phyloP scores from a whole-genome alignment of 2,329 filamentous ascomycete genomes.

The Phialemonium atrogriseum region DNA sequence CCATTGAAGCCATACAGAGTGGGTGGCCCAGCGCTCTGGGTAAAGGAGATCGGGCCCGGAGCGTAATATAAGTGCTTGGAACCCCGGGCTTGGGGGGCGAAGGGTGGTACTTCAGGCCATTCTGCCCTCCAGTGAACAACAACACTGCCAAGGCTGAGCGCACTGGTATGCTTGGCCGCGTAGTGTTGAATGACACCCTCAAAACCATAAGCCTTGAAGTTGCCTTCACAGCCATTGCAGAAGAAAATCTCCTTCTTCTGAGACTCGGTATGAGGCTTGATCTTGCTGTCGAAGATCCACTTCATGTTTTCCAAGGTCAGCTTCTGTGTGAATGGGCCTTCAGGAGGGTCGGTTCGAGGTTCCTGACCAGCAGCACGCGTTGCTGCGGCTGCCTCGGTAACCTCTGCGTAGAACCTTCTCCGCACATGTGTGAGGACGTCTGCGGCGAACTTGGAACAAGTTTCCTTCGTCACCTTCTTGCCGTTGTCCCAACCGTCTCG shows the following conservation, averaged over 20 bases:
- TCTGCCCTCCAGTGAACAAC: constrained; percentile 74
- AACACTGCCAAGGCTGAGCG: constrained; percentile 61
- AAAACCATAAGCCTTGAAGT: constrained; percentile 62
- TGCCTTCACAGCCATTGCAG: constrained; percentile 60
- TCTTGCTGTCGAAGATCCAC: constrained; percentile 71
- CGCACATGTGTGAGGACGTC: constrained; percentile 63
- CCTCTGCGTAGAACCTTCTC: constrained; percentile 55
- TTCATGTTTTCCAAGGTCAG: constrained; percentile 80
- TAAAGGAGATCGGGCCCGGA: constrained; percentile 5
- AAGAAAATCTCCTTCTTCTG: constrained; percentile 66
- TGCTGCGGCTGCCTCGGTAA: constrained; percentile 43
- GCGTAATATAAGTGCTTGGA: constrained; percentile 15
- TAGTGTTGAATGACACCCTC: constrained; percentile 77
- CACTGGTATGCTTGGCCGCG: constrained; percentile 69
- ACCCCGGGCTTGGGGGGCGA: constrained; percentile 50
- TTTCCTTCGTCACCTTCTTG: constrained; percentile 53
- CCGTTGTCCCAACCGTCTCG: constrained; percentile 56
- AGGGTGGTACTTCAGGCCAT: constrained; percentile 71
- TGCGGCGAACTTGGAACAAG: constrained; percentile 59
- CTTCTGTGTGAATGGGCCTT: constrained; percentile 49
- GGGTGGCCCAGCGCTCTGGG: constrained; percentile 1
- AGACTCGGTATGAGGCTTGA: constrained; percentile 60
- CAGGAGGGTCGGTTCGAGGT: constrained; percentile 36
- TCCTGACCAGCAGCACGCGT: constrained; percentile 35
- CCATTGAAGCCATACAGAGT: constrained; percentile 8